A percentile compares a stretch with the other conserved stretches of the same genome.
Evolutionary conservation across 2,329 filamentous ascomycete species (phyloP).

Genomic region (Phaeophleospora eucalypticola): DNA sequence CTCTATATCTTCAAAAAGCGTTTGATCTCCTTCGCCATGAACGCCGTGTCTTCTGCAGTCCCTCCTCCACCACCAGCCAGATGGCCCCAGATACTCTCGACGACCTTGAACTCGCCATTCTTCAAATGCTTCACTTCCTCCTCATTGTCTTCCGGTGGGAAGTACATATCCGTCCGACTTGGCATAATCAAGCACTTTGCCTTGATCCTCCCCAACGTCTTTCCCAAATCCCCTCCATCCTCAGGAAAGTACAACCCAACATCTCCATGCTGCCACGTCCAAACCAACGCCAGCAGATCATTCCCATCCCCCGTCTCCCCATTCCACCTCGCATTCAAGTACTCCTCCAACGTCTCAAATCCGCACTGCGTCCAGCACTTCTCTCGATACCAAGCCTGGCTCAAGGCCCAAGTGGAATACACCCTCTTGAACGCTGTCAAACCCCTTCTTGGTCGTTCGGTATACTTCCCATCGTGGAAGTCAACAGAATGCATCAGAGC

Average conservation of each 20-base stretch:
- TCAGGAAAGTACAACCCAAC: constrained; percentile 31
- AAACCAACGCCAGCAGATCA: constrained; percentile 36
- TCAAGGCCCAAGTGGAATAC: constrained; percentile 41
- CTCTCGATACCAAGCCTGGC: constrained; percentile 39
- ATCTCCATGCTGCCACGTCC: constrained; percentile 43
- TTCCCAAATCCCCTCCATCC: constrained; percentile 30
- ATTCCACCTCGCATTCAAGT: constrained; percentile 32
- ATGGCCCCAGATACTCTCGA: constrained; percentile 42
- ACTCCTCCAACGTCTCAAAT: constrained; percentile 29
- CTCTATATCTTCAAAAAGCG: background rate
- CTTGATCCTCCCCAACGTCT: constrained; percentile 35
- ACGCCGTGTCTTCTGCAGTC: constrained; percentile 32
- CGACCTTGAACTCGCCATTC: constrained; percentile 29
- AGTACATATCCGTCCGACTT: constrained; percentile 39
- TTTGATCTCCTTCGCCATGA: constrained; percentile 23
- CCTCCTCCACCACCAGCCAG: constrained; percentile 38
- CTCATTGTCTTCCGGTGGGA: constrained; percentile 38
- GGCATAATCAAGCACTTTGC: constrained; percentile 40
- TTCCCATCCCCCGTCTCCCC: constrained; percentile 28
- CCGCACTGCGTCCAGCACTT: constrained; percentile 36
- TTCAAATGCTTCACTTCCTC: constrained; percentile 35
- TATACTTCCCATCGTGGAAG: constrained; percentile 37
- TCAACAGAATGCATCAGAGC: constrained; percentile 44
- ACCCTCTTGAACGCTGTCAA: constrained; percentile 37
- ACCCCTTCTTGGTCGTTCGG: constrained; percentile 27